Evolutionary conservation across 805 yeast genomes (phyloP).

Genomic region (Kazachstania psychrophila): DNA sequence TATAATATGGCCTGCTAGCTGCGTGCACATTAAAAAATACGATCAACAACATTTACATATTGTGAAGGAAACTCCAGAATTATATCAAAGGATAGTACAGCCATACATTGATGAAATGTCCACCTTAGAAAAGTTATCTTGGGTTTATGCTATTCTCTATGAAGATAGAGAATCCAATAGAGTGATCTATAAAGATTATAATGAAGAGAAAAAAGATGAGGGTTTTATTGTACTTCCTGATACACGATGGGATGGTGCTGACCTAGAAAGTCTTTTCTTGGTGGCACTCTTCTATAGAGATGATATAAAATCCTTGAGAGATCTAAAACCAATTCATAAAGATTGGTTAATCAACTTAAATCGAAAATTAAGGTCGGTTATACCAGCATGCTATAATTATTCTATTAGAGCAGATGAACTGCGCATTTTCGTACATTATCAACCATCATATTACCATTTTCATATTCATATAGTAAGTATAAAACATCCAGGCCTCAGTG

Average conservation of each 20-base stretch:
- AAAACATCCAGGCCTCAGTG: slow-evolving; percentile 57
- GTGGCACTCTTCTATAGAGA: slow-evolving; percentile 63
- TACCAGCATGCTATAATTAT: slow-evolving; percentile 39
- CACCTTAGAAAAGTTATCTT: slow-evolving; percentile 66
- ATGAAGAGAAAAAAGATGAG: slow-evolving; percentile 38
- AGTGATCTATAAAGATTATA: slow-evolving; percentile 51
- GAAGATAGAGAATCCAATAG: slow-evolving; percentile 80
- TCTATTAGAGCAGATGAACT: slow-evolving; percentile 45
- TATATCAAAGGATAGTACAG: slow-evolving; percentile 49
- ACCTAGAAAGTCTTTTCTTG: slow-evolving; percentile 61
- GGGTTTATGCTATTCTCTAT: slow-evolving; percentile 83
- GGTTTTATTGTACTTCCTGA: slow-evolving; percentile 87
- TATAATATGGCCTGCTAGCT: slow-evolving; percentile 82
- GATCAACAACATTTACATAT: slow-evolving; percentile 50
- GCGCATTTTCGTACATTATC: slow-evolving; percentile 81
- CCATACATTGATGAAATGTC: slow-evolving; percentile 71
- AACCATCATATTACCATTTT: slow-evolving; percentile 93
- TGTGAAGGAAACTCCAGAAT: slow-evolving; percentile 72
- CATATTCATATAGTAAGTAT: slow-evolving; percentile 85
- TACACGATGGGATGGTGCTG: slow-evolving; percentile 90
- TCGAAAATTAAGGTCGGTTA: slow-evolving; percentile 37
- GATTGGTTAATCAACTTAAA: slow-evolving; percentile 46
- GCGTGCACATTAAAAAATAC: slow-evolving; percentile 71
- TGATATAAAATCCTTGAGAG: slow-evolving; percentile 70
- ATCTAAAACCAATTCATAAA: slow-evolving; percentile 50